Conservation (phyloP, 116 monocot genomes). For the Phalaenopsis hybrid region DNA sequence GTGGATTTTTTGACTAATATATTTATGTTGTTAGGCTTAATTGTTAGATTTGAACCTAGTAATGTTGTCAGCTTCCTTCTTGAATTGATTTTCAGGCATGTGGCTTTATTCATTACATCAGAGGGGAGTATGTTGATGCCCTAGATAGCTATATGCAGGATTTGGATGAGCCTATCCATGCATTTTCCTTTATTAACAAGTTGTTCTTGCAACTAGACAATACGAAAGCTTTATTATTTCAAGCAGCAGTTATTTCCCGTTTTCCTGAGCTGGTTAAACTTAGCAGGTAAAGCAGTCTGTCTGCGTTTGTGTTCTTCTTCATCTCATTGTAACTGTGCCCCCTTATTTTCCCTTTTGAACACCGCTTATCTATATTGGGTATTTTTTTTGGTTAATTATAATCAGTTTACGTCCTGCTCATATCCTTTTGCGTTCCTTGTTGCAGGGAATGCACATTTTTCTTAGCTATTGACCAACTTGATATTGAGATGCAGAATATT, state of each 20-base stretch:
- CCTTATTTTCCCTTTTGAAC: neutral
- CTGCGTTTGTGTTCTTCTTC: neutral
- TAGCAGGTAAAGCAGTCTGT: conserved; percentile 56
- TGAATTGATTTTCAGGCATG: conserved; percentile 55
- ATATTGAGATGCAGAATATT: conserved; percentile 50
- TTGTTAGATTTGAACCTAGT: neutral
- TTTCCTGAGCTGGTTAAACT: conserved; percentile 69
- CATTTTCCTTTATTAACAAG: conserved; percentile 77
- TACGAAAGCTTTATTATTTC: conserved; percentile 46
- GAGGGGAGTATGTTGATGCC: conserved; percentile 51
- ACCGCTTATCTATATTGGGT: neutral
- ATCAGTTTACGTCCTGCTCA: too few relatives aligned
- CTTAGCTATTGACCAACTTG: too few relatives aligned
- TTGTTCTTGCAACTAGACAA: conserved; percentile 40
- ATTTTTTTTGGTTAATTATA: too few relatives aligned
- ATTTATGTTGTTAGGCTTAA: neutral
- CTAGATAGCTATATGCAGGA: conserved; percentile 94
- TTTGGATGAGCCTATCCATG: conserved; percentile 58
- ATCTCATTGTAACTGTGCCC: neutral
- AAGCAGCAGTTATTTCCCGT: conserved; percentile 44
- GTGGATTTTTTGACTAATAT: neutral
- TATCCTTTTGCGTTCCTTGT: too few relatives aligned
- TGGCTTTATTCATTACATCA: conserved; percentile 68
- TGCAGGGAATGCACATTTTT: too few relatives aligned
- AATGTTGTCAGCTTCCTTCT: neutral